These are phyloP conservation scores for Globisporangium viniferum DNA, from an alignment of 352 stramenopile species.

Conservation along the genomic window DNA sequence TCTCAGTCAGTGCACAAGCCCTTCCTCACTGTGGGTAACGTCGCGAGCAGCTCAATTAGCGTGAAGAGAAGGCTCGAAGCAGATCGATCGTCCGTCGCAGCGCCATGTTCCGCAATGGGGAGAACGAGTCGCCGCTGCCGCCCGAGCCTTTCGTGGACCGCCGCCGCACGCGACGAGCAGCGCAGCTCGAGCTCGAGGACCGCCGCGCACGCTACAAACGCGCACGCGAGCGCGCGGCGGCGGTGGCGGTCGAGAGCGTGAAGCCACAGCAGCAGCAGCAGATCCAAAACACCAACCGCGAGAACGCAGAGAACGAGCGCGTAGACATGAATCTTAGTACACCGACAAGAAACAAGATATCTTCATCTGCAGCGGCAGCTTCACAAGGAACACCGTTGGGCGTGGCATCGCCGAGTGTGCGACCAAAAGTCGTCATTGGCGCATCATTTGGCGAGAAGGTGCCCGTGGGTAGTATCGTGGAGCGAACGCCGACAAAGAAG, in stretches of 20 bases:
- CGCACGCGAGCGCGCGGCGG: slow-evolving; percentile 16
- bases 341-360: background rate
- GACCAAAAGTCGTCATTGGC: slow-evolving; percentile 19
- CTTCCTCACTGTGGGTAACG: background rate
- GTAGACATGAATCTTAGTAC: background rate
- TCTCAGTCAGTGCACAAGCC: background rate
- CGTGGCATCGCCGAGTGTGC: background rate
- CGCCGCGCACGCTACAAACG: slow-evolving; percentile 31
- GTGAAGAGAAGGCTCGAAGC: background rate
- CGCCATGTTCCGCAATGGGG: background rate
- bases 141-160: slow-evolving; percentile 10
- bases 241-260: slow-evolving; percentile 4
- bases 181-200: slow-evolving; percentile 26
- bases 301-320: background rate
- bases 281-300: background rate
- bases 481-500: slow-evolving; percentile 49
- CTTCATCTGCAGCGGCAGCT: background rate
- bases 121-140: slow-evolving; percentile 7
- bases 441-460: slow-evolving; percentile 28
- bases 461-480: slow-evolving; percentile 17
- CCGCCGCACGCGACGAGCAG: slow-evolving; percentile 31
- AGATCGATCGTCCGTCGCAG: background rate
- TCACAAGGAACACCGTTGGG: background rate
- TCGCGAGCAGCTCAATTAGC: background rate
- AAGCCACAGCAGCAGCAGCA: background rate